phyloP scores from a whole-genome alignment of 2,329 filamentous ascomycete genomes.

The Aspergillus latus region DNA sequence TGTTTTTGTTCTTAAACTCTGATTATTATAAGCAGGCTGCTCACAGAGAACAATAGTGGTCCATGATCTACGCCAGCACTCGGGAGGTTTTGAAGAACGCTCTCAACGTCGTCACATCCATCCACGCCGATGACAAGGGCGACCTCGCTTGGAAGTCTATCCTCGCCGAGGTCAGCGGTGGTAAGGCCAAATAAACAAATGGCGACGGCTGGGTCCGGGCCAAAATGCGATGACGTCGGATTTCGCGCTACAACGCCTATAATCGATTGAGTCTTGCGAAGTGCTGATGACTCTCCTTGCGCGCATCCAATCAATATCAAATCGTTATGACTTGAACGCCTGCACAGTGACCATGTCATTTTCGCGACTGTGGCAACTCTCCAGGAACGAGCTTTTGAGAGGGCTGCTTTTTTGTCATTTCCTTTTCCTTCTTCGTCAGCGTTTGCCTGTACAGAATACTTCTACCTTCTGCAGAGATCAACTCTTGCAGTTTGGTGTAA shows the following conservation, averaged over 20 bases:
- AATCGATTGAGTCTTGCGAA: constrained; percentile 16
- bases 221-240: constrained; percentile 25
- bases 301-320: constrained; percentile 40
- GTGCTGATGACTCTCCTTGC: constrained; percentile 32
- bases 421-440: constrained; percentile 23
- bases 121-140: constrained; percentile 44
- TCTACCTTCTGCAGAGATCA: constrained; percentile 21
- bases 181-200: constrained; percentile 41
- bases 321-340: constrained; percentile 37
- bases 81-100: constrained; percentile 51
- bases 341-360: constrained; percentile 24
- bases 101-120: constrained; percentile 43
- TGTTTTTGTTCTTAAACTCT: constrained; percentile 18
- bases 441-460: constrained; percentile 30
- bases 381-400: constrained; percentile 19
- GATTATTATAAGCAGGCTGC: constrained; percentile 2
- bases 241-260: constrained; percentile 19
- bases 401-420: constrained; percentile 16
- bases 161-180: constrained; percentile 42
- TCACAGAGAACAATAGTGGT: constrained; percentile 36
- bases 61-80: constrained; percentile 54
- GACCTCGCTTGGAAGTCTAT: constrained; percentile 46
- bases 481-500: constrained; percentile 22
- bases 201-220: constrained; percentile 38
- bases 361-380: constrained; percentile 22